These are phyloP conservation scores for Silene conica DNA, from an alignment of 148 eudicot species.

Conservation along the genomic window DNA sequence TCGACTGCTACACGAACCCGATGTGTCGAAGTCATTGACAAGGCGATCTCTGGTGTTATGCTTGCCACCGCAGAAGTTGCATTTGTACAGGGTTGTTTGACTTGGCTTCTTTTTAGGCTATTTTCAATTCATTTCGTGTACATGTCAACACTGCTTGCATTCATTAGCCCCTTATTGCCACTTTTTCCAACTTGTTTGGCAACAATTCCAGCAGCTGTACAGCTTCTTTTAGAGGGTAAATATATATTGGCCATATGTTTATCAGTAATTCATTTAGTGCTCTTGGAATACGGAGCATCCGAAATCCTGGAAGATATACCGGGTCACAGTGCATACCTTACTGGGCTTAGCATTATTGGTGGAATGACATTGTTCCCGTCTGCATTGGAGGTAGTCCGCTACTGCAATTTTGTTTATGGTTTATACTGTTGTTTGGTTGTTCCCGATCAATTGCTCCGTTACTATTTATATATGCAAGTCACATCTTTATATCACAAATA, in stretches of 20 bases:
- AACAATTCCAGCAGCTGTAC: conserved; percentile 71
- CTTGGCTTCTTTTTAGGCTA: conserved; percentile 88
- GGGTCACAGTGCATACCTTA: conserved; percentile 76
- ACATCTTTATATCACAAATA: neutral
- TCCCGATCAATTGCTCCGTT: neutral
- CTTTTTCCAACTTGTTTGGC: conserved; percentile 70
- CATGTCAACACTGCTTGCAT: conserved; percentile 79
- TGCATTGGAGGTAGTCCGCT: conserved; percentile 6
- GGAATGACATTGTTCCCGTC: conserved; percentile 92
- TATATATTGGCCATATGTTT: conserved; percentile 54
- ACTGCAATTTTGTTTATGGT: conserved; percentile 44
- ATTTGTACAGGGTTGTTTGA: conserved; percentile 84
- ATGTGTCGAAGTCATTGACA: conserved; percentile 86
- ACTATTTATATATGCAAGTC: neutral
- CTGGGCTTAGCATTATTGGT: conserved; percentile 91
- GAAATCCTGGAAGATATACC: conserved; percentile 82
- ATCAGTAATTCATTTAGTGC: conserved; percentile 56
- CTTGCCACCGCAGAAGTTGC: conserved; percentile 83
- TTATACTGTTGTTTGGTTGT: conserved; percentile 15
- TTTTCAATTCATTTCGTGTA: conserved; percentile 80
- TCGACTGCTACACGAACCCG: conserved; percentile 55
- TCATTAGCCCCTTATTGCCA: conserved; percentile 73
- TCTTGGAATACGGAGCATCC: conserved; percentile 68
- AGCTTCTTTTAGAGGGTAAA: conserved; percentile 71
- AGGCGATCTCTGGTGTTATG: conserved; percentile 74